Conservation (phyloP, 768 basidiomycete species). For the Boletus edulis region DNA sequence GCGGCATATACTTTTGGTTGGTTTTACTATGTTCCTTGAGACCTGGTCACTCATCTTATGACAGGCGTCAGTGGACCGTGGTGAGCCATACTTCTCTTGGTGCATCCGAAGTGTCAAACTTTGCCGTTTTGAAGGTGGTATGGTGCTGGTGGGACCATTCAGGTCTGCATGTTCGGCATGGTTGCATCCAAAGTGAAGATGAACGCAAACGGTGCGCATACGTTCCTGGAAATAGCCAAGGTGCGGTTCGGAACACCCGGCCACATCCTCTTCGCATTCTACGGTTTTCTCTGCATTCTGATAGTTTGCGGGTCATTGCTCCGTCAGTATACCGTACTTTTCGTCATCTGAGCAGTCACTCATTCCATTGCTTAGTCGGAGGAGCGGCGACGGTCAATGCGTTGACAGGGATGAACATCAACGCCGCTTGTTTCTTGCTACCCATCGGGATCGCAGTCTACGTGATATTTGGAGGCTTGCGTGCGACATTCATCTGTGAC, state of each 20-base stretch:
- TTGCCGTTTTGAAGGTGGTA: too few species aligned
- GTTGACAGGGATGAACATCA: constrained; percentile 44
- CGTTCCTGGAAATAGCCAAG: constrained; percentile 56
- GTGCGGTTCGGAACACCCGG: constrained; percentile 45
- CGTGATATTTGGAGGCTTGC: constrained; percentile 41
- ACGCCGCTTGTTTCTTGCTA: constrained; percentile 44
- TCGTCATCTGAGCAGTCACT: background rate
- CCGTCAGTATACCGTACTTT: constrained; percentile 30
- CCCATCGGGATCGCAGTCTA: constrained; percentile 45
- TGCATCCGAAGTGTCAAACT: too few species aligned
- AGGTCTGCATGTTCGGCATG: constrained; percentile 10
- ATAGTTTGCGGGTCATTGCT: constrained; percentile 51
- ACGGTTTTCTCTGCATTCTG: constrained; percentile 49
- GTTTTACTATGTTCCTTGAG: background rate
- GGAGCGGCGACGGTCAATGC: constrained; percentile 46
- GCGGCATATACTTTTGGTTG: constrained; percentile 47
- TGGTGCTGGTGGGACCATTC: constrained; percentile 47
- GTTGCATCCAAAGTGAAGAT: constrained; percentile 44
- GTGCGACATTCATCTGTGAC: constrained; percentile 45
- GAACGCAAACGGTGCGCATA: constrained; percentile 58
- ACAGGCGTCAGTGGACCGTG: too few species aligned
- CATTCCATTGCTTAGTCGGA: constrained; percentile 32
- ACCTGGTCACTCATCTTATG: too few species aligned
- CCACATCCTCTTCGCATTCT: constrained; percentile 52
- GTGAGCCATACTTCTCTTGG: too few species aligned